Percentiles rank a stretch among this genome's conserved stretches.
Evolutionary conservation across 331 rosid genomes (phyloP).

Genomic region (Stylosanthes scabra): DNA sequence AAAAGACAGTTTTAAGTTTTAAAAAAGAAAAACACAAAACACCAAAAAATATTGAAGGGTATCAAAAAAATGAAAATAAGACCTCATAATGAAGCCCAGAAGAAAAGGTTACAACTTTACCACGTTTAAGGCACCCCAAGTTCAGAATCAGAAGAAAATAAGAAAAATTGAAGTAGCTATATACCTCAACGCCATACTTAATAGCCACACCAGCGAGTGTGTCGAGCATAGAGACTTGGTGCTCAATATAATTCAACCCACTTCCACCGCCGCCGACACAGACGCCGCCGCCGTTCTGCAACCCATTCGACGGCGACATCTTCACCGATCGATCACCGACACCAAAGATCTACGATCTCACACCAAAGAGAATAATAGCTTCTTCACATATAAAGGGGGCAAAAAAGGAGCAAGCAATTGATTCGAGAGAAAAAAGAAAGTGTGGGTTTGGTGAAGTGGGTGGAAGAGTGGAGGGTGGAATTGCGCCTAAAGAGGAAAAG

Average conservation of each 20-base stretch:
- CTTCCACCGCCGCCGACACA: slow-evolving; percentile 23
- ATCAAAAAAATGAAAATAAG: not conserved
- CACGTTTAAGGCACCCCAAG: slow-evolving; percentile 17
- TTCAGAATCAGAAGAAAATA: not conserved
- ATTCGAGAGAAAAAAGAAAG: not conserved
- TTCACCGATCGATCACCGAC: slow-evolving; percentile 51
- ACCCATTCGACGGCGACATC: slow-evolving; percentile 65
- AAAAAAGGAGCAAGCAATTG: slow-evolving; percentile 23
- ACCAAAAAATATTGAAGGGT: not conserved
- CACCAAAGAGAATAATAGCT: not conserved
- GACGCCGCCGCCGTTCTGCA: slow-evolving; percentile 47
- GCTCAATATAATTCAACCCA: slow-evolving; percentile 67
- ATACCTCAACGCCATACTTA: slow-evolving; percentile 94
- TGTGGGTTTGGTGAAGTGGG: not conserved
- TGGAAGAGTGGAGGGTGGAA: not conserved
- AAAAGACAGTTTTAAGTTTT: not conserved
- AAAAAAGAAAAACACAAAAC: slow-evolving; percentile 8
- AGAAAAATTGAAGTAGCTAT: not conserved
- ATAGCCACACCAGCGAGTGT: slow-evolving; percentile 94
- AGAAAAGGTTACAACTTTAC: slow-evolving; percentile 27
- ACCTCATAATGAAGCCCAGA: not conserved
- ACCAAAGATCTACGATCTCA: slow-evolving; percentile 55
- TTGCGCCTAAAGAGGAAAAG: slow-evolving; percentile 21
- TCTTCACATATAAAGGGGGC: not conserved
- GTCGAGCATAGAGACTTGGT: slow-evolving; percentile 76